A percentile compares a stretch with the other conserved stretches of the same genome.
These are phyloP conservation scores for Fusarium nelsonii DNA, from an alignment of 2,329 filamentous ascomycete species.

Conservation along the genomic window DNA sequence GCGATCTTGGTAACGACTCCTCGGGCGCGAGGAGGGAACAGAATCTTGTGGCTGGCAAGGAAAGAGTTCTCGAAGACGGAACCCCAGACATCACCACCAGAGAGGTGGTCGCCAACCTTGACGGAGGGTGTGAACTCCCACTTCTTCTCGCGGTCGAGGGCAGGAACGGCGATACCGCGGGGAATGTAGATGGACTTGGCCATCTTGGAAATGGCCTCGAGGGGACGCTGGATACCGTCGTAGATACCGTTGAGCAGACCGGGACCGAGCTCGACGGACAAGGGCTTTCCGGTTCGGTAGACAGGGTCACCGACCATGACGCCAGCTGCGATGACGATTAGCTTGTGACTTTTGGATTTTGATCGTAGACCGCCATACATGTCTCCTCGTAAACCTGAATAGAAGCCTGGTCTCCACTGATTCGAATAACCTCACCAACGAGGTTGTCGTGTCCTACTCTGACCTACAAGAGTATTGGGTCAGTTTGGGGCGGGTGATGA, in stretches of 20 bases:
- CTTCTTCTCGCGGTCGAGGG: slow-evolving; percentile 90
- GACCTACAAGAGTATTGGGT: slow-evolving; percentile 66
- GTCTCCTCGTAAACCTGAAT: slow-evolving; percentile 99
- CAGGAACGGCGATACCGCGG: slow-evolving; percentile 88
- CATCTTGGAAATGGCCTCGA: slow-evolving; percentile 82
- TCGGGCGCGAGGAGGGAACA: slow-evolving; percentile 88
- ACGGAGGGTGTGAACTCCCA: slow-evolving; percentile 94
- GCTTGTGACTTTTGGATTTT: slow-evolving; percentile 13
- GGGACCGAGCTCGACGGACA: slow-evolving; percentile 96
- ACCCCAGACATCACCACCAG: slow-evolving; percentile 96
- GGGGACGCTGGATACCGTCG: slow-evolving; percentile 97
- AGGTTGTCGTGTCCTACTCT: slow-evolving; percentile 92
- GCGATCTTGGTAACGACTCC: slow-evolving; percentile 94
- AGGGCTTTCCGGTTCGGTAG: slow-evolving; percentile 87
- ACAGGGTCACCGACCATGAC: slow-evolving; percentile 97
- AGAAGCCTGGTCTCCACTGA: slow-evolving; percentile 93
- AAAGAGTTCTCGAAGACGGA: slow-evolving; percentile 96
- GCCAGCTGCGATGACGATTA: slow-evolving; percentile 72
- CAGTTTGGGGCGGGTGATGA: slow-evolving; percentile 20
- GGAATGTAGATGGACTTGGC: slow-evolving; percentile 97
- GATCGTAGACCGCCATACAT: slow-evolving; percentile 65
- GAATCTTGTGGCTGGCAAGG: slow-evolving; percentile 90
- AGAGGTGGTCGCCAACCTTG: slow-evolving; percentile 97
- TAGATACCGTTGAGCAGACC: slow-evolving; percentile 99
- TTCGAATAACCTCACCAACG: slow-evolving; percentile 97